A percentile compares a stretch with the other conserved stretches of the same genome.
phyloP scores from a whole-genome alignment of 2,329 filamentous ascomycete genomes.

The Cladosporium velox region DNA sequence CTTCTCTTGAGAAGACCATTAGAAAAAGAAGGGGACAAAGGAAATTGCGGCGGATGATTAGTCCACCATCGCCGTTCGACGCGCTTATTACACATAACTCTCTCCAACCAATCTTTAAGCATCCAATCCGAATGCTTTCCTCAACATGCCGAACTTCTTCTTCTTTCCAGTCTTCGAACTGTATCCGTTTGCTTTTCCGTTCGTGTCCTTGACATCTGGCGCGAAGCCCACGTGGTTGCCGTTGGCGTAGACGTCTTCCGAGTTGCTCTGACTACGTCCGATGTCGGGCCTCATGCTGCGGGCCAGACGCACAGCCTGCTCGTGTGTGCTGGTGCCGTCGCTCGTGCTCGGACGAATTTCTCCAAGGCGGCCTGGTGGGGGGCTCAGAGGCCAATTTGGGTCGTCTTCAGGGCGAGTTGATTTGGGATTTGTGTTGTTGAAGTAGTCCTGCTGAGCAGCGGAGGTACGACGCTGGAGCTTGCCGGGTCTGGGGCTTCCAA shows the following conservation, averaged over 20 bases:
- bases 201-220: slow-evolving; percentile 17
- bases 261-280: slow-evolving; percentile 23
- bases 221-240: slow-evolving; percentile 18
- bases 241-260: slow-evolving; percentile 21
- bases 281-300: slow-evolving; percentile 30
- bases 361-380: slow-evolving; percentile 28
- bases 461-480: slow-evolving; percentile 38
- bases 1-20: background rate
- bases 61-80: background rate
- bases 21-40: background rate
- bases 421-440: slow-evolving; percentile 15
- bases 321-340: slow-evolving; percentile 32
- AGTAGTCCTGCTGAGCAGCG: slow-evolving; percentile 15
- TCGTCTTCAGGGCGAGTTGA: background rate
- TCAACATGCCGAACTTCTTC: slow-evolving; percentile 69
- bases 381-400: slow-evolving; percentile 52
- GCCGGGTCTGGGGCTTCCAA: slow-evolving; percentile 45
- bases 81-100: slow-evolving; percentile 14
- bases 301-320: slow-evolving; percentile 30
- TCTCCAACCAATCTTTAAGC: slow-evolving; percentile 40
- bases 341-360: slow-evolving; percentile 35
- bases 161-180: slow-evolving; percentile 47
- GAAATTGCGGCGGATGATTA: no score
- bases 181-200: slow-evolving; percentile 33
- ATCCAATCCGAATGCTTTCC: slow-evolving; percentile 64